Conservation (phyloP, 345 rosid genomes). For the Triadica sebifera region DNA sequence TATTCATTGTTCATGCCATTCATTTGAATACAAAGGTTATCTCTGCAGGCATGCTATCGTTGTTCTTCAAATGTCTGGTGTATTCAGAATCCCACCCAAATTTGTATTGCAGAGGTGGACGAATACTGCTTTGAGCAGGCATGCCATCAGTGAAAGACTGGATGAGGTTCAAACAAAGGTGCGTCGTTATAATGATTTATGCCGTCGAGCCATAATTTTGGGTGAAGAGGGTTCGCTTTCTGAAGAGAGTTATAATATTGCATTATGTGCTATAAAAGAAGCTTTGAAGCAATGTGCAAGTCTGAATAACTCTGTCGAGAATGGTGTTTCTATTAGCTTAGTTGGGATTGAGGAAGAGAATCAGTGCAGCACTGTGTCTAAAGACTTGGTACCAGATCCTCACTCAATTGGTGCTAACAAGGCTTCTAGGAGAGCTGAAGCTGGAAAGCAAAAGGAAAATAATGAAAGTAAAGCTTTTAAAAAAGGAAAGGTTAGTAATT, state of each 20-base stretch:
- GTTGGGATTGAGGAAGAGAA: slow-evolving; percentile 46
- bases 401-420: slow-evolving; percentile 26
- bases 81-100: slow-evolving; percentile 72
- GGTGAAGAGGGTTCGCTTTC: slow-evolving; percentile 97
- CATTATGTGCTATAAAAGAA: slow-evolving; percentile 65
- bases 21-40: slow-evolving; percentile 87
- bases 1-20: slow-evolving; percentile 74
- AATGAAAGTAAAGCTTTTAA: slow-evolving; percentile 36
- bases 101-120: slow-evolving; percentile 91
- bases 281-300: slow-evolving; percentile 68
- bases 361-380: slow-evolving; percentile 38
- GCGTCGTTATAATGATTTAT: slow-evolving; percentile 74
- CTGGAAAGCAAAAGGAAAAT: slow-evolving; percentile 44
- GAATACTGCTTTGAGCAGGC: slow-evolving; percentile 78
- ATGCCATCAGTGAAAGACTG: slow-evolving; percentile 50
- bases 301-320: slow-evolving; percentile 39
- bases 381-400: slow-evolving; percentile 36
- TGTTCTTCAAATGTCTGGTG: slow-evolving; percentile 92
- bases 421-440: slow-evolving; percentile 40
- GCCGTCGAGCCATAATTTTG: slow-evolving; percentile 84
- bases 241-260: slow-evolving; percentile 73
- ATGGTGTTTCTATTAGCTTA: slow-evolving; percentile 33
- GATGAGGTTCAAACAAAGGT: slow-evolving; percentile 74
- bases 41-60: slow-evolving; percentile 85
- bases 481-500: slow-evolving; percentile 62